A percentile compares a stretch with the other conserved stretches of the same genome.
Evolutionary conservation across 2,329 filamentous ascomycete genomes (phyloP).

Genomic region (Ilyonectria sp.): DNA sequence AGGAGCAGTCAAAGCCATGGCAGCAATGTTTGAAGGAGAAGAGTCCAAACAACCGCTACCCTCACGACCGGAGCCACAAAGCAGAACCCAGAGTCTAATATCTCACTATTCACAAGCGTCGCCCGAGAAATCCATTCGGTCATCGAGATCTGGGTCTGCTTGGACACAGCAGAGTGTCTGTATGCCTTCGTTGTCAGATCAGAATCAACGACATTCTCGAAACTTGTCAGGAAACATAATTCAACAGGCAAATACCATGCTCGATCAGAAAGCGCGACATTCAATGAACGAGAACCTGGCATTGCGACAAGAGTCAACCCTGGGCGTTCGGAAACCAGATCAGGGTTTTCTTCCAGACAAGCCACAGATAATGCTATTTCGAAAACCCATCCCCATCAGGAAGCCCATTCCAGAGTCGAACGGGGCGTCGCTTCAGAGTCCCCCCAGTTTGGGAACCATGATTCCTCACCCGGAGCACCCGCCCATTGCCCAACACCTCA

Average conservation of each 20-base stretch:
- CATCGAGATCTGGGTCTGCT: conserved; percentile 33
- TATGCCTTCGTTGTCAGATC: conserved; percentile 24
- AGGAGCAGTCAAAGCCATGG: conserved; percentile 64
- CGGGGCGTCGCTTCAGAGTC: conserved; percentile 34
- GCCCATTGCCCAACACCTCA: conserved; percentile 57
- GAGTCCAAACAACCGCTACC: conserved; percentile 22
- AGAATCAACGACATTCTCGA: conserved; percentile 13
- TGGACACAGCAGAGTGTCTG: conserved; percentile 20
- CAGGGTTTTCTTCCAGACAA: neutral
- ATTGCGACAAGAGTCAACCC: conserved; percentile 32
- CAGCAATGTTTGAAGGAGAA: conserved; percentile 65
- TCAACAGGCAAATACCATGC: neutral
- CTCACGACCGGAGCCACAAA: conserved; percentile 17
- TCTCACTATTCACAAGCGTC: conserved; percentile 40
- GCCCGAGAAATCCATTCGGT: conserved; percentile 19
- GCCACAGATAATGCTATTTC: conserved; percentile 14
- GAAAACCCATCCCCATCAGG: conserved; percentile 20
- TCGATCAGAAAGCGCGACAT: conserved; percentile 27
- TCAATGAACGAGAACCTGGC: conserved; percentile 40
- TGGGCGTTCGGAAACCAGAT: conserved; percentile 21
- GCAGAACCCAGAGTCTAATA: conserved; percentile 40
- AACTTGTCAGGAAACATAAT: conserved; percentile 16
- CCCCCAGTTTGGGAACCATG: conserved; percentile 57
- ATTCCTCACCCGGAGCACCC: conserved; percentile 55
- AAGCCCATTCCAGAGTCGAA: conserved; percentile 27